Evolutionary conservation across 73 alveolate species (phyloP).

Genomic region (Urostyla sp.): DNA sequence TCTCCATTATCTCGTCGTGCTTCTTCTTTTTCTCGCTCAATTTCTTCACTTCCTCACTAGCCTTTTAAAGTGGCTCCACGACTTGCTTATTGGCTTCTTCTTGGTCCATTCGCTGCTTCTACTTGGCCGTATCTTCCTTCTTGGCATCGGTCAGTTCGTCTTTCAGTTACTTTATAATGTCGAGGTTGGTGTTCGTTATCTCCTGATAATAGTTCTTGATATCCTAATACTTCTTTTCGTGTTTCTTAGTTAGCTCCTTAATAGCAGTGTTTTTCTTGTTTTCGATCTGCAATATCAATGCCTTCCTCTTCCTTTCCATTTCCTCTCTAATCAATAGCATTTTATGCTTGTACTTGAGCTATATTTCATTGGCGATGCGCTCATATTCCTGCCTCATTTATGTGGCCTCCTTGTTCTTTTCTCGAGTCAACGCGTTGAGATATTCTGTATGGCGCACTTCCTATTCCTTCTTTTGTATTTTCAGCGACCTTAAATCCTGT

Average conservation of each 20-base stretch:
- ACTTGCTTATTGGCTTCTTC: slow-evolving; percentile 73
- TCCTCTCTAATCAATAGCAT: slow-evolving; percentile 95
- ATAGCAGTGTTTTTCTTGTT: slow-evolving; percentile 93
- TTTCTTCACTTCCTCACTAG: slow-evolving; percentile 79
- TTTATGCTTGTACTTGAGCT: slow-evolving; percentile 92
- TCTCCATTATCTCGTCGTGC: slow-evolving; percentile 80
- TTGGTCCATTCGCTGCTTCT: slow-evolving; percentile 74
- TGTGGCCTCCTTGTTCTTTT: slow-evolving; percentile 91
- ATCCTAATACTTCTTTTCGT: slow-evolving; percentile 90
- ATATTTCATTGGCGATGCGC: slow-evolving; percentile 92
- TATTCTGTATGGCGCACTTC: slow-evolving; percentile 94
- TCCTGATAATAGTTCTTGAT: slow-evolving; percentile 96
- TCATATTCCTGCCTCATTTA: slow-evolving; percentile 93
- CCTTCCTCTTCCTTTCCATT: slow-evolving; percentile 94
- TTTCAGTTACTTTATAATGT: slow-evolving; percentile 91
- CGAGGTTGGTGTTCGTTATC: slow-evolving; percentile 94
- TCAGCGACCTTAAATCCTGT: slow-evolving; percentile 92
- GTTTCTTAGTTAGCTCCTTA: slow-evolving; percentile 89
- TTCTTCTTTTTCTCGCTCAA: slow-evolving; percentile 83
- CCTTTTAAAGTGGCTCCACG: slow-evolving; percentile 91
- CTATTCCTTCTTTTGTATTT: slow-evolving; percentile 92
- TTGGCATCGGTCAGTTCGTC: slow-evolving; percentile 91
- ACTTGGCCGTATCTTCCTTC: slow-evolving; percentile 84
- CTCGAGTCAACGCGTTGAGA: slow-evolving; percentile 92
- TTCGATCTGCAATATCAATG: slow-evolving; percentile 86